Evolutionary conservation across 805 yeast genomes (phyloP).

Genomic region (Metschnikowia sp.): DNA sequence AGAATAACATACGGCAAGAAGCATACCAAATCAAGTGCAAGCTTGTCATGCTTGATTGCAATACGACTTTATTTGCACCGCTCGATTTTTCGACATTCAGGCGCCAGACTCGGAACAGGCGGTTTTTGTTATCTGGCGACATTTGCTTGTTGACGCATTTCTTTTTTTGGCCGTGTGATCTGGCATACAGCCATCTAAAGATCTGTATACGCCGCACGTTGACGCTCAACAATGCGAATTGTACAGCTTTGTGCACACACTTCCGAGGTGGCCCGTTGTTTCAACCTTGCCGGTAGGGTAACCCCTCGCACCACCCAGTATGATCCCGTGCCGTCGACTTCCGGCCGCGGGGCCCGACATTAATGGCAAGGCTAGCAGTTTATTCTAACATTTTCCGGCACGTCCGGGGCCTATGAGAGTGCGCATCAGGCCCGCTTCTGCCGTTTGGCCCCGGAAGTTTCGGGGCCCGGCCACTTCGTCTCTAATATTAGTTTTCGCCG

Average conservation of each 20-base stretch:
- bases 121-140: slow-evolving; percentile 6
- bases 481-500: no score
- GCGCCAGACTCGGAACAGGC: background rate
- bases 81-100: no score
- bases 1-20: background rate
- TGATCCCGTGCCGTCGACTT: background rate
- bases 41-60: no score
- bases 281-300: background rate
- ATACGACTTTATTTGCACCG: no score
- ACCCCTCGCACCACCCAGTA: background rate
- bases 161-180: slow-evolving; percentile 4
- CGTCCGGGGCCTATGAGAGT: no score
- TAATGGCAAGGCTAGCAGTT: background rate
- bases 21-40: background rate
- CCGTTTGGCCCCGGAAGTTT: no score
- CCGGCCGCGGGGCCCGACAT: background rate
- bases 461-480: no score
- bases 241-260: background rate
- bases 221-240: background rate
- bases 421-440: no score
- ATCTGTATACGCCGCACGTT: slow-evolving; percentile 1
- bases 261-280: background rate
- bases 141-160: slow-evolving; percentile 1
- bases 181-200: background rate
- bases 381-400: background rate